Evolutionary conservation across 192 early-diverging fungal species (phyloP), one percentile per base, ranked within the genome.

Genomic region (Gryganskiella cystojenkinii): DNA sequence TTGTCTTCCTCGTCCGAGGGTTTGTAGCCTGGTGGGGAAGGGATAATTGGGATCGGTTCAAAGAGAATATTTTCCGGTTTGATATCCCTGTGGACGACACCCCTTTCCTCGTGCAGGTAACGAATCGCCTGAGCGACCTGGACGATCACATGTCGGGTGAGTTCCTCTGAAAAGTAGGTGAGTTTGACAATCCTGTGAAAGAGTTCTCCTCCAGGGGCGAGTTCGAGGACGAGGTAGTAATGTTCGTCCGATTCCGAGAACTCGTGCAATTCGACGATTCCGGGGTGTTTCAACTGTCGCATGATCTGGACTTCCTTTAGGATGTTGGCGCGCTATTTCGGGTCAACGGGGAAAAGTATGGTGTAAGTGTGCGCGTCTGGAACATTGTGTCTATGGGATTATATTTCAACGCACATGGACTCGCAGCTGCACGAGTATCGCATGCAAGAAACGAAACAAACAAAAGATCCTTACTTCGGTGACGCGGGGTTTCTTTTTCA

Each of bases 11-110:
- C 90, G 54, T 85, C 84, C 40, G 81, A 82, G 3, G 63, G 63
- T 42, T 42, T 53, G 52, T 20, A 53, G 17, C 79, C 54, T 2
- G 56, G 60, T 33, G 67, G 56, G 13, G 84, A 83, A 3, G 87
- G 83, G 49, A 83, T 67, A 13, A 90, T 69, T 0, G 91, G 88
- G 44, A 91, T 92, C 13, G 88, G 82, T 35, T 88, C 85, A 69
- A 92, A 92, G 8, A 92, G 81, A 34, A 95, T 83, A 80, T 97
- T 97, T 70, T 97, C 95, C 4, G 91, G 91, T 86, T 97, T 97
- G 65, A 97, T 93, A 76, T 97, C 95, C 45, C 95, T 85, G 78
- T 94, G 93, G 34, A 92, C 88, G 25, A 94, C 85, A 55, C 92
- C 89, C 52, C 80, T 76, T 65, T 91, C 89, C 42, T 90, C 89